Evolutionary conservation across 2,329 filamentous ascomycete genomes (phyloP), one percentile per base, ranked within the genome.

Genomic region (Bipolaris oryzae): DNA sequence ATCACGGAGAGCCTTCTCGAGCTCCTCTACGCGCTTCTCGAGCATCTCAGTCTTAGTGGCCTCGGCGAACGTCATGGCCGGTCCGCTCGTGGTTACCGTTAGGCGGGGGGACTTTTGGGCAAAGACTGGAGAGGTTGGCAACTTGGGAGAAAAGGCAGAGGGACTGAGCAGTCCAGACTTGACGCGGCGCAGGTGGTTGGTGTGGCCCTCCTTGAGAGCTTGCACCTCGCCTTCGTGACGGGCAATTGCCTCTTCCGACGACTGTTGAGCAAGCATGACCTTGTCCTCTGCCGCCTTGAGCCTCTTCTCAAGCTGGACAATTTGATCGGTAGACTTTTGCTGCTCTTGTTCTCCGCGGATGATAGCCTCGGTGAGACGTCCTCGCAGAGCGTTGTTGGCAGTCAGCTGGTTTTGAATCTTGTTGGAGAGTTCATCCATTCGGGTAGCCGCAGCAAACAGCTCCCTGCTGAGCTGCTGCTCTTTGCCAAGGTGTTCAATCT

Each of bases 201-300:
- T 91, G 70, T 95, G 88, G 57, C 86, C 89, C 53, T 96, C 91
- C 64, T 89, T 88, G 52, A 98, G 79, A 20, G 84, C 81, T 16
- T 85, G 80, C 35, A 96, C 84, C 76, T 97, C 92, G 35, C 95
- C 91, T 74, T 98, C 95, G 71, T 97, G 92, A 46, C 87, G 88
- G 41, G 85, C 80, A 55, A 98, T 86, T 37, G 88, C 88, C 46
- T 94, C 92, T 74, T 99, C 95, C 0, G 92, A 94, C 18, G 89
- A 85, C 54, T 91, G 88, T 75, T 98, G 94, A 1, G 94, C 92
- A 18, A 86, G 79, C 51, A 96, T 83, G 20, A 99, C 85, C 67
- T 89, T 86, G 59, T 98, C 93, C 74, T 98, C 95, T 48, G 97
- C 86, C 15, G 81, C 78, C 68, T 90, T 91, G 54, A 99, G 87